These are phyloP conservation scores for Calendula officinalis DNA, from an alignment of 129 eudicot genomes.

Conservation along the genomic window DNA sequence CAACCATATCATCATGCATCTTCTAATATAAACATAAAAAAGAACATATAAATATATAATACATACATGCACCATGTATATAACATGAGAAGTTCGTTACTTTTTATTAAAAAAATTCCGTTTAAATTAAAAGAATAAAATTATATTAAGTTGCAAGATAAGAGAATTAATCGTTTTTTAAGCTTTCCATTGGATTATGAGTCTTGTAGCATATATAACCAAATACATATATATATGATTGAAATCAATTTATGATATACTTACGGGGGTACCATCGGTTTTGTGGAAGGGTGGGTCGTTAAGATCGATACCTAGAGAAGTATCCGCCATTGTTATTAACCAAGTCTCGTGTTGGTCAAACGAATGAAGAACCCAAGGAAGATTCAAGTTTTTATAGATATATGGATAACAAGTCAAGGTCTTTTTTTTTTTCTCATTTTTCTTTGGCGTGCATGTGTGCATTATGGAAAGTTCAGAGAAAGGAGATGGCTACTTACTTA, in stretches of 20 bases:
- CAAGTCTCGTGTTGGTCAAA: slow-evolving; percentile 16
- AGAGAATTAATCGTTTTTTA: no score
- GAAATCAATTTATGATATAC: not conserved
- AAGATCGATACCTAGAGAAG: slow-evolving; percentile 23
- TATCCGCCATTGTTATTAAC: slow-evolving; percentile 10
- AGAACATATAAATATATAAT: no score
- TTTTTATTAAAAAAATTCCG: no score
- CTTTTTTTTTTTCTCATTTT: not conserved
- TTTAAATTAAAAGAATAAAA: not conserved
- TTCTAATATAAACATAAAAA: not conserved
- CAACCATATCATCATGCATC: slow-evolving; percentile 40
- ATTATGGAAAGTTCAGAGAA: slow-evolving; percentile 18
- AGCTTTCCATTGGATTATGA: no score
- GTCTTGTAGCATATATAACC: no score
- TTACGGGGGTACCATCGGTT: slow-evolving; percentile 22
- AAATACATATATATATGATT: no score
- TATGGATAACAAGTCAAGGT: slow-evolving; percentile 19
- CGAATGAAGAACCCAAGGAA: slow-evolving; percentile 10
- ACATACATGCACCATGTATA: no score
- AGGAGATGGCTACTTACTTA: slow-evolving; percentile 5
- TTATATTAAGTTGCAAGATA: not conserved
- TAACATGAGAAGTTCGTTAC: no score
- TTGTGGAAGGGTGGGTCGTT: slow-evolving; percentile 21
- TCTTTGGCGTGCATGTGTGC: not conserved
- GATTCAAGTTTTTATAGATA: slow-evolving; percentile 12